Percentiles rank a stretch among this genome's conserved stretches.
Evolutionary conservation across 441 rosid species (phyloP).

Genomic region (Biscutella laevigata): DNA sequence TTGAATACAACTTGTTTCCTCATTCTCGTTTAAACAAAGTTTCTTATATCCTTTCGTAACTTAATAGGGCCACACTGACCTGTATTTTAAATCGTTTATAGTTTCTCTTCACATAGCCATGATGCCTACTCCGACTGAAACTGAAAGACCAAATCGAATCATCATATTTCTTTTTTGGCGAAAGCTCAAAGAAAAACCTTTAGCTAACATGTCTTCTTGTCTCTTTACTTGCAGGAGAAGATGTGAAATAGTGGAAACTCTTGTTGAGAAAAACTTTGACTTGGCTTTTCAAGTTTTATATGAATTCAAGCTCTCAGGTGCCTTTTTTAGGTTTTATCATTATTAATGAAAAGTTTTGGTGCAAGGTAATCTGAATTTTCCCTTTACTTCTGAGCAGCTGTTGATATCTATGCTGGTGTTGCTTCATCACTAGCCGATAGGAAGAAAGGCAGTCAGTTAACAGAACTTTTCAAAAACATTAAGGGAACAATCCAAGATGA

Average conservation of each 20-base stretch:
- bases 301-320: conserved; percentile 89
- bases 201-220: conserved; percentile 12
- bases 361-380: conserved; percentile 9
- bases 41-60: background rate
- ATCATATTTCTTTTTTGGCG: background rate
- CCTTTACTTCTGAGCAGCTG: conserved; percentile 48
- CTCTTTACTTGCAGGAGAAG: conserved; percentile 66
- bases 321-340: background rate
- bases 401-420: conserved; percentile 93
- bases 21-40: background rate
- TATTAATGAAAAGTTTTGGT: conserved; percentile 1
- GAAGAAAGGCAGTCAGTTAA: conserved; percentile 83
- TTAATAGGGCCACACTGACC: background rate
- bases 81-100: background rate
- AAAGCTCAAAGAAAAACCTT: background rate
- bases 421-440: conserved; percentile 94
- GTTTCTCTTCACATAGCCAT: background rate
- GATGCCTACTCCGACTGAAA: background rate
- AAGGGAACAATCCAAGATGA: conserved; percentile 86
- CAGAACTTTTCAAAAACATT: conserved; percentile 88
- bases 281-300: conserved; percentile 88
- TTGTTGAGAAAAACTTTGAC: conserved; percentile 88
- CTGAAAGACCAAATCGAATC: background rate
- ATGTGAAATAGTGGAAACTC: conserved; percentile 77
- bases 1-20: background rate